Evolutionary conservation across 495 filamentous ascomycete species (phyloP), one percentile per base, ranked within the genome.

Genomic region (Clavariopsis aquatica): DNA sequence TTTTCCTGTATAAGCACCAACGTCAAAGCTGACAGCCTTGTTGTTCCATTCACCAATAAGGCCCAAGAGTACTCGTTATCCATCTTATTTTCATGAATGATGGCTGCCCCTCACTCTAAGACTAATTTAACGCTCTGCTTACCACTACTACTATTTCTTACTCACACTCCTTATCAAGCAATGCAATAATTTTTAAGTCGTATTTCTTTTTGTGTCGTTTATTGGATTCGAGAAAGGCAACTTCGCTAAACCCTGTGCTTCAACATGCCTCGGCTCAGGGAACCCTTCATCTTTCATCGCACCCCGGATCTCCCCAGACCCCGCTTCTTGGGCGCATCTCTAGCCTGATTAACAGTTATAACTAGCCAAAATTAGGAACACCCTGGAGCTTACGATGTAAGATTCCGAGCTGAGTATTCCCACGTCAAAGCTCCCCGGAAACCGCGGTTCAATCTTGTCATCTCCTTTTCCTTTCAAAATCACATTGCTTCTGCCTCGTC

Each of bases 231-330:
- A 43, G 38, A 17, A 43, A 43, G 9, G 38, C 38, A 8, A 43
- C 38, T 3, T 43, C 38, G 38, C 38, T 43, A 6, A 43, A 7
- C 38, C 38, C 6, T 43, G 38, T 2, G 9, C 15, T 17, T 27
- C 4, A 26, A 17, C 24, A 12, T 28, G 51, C 51, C 51, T 31
- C 51, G 23, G 51, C 26, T 31, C 51, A 53, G 17, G 10, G 9
- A 3, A 23, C 47, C 47, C 47, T 8, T 23, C 19, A 7, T 10
- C 5, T 9, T 51, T 28, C 26, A 7, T 23, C 26, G 23, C 47
- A 51, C 45, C 45, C 45, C 45, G 22, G 45, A n/a, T n/a, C 5
- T 6, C 51, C 51, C 51, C 51, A 53, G 51, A 53, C 51, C 51
- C 51, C 51, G 51, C 51, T 28, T 53, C 26, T 31, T 53, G 27